These are phyloP conservation scores for Phascolomyces articulosus DNA, from an alignment of 371 early-diverging fungal species.

Conservation along the genomic window DNA sequence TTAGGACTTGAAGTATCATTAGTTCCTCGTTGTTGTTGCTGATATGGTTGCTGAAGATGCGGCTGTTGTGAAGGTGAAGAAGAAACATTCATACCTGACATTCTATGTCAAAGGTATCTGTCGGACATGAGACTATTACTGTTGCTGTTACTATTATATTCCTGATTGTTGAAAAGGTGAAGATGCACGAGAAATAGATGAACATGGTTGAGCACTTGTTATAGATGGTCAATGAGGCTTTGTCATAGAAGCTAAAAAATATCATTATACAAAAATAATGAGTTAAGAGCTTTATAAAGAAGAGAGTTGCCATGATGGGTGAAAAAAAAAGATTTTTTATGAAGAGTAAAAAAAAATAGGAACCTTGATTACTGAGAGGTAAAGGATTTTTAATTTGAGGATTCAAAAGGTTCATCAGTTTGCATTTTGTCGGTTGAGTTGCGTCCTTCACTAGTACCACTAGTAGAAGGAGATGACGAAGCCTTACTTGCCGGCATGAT, in stretches of 20 bases:
- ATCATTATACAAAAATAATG: background rate
- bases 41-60: too few relatives aligned
- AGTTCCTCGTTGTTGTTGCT: background rate
- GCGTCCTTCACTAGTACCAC: too few relatives aligned
- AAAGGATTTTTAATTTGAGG: constrained; percentile 8
- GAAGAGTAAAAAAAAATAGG: background rate
- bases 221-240: constrained; percentile 32
- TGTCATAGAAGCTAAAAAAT: constrained; percentile 10
- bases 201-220: constrained; percentile 27
- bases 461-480: too few relatives aligned
- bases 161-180: background rate
- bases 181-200: constrained; percentile 23
- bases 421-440: too few relatives aligned
- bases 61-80: constrained; percentile 14
- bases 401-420: background rate
- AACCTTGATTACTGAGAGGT: constrained; percentile 15
- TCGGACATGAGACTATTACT: constrained; percentile 20
- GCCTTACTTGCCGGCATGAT: too few relatives aligned
- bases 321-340: too few relatives aligned
- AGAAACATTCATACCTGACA: constrained; percentile 49
- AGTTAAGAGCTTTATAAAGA: too few relatives aligned
- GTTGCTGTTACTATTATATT: background rate
- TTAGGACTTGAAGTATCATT: background rate
- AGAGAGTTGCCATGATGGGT: background rate
- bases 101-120: constrained; percentile 44